These are phyloP conservation scores for Annulohypoxylon moriforme DNA, from an alignment of 495 filamentous ascomycete genomes.

Conservation along the genomic window DNA sequence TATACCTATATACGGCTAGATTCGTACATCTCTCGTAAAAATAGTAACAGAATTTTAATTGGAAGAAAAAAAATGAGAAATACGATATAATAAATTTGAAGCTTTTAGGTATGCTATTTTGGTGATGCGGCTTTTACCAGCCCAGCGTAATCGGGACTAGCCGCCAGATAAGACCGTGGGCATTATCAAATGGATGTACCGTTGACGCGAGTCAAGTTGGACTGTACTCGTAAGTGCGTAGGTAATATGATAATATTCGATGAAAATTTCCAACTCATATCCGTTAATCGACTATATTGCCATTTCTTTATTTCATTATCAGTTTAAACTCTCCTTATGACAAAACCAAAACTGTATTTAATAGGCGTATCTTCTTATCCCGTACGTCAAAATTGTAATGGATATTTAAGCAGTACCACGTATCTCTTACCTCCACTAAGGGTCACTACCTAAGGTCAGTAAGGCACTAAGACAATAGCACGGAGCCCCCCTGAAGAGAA, in stretches of 20 bases:
- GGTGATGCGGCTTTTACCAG: slow-evolving; percentile 1
- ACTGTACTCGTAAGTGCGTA: background rate
- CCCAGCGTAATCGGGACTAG: slow-evolving; percentile 1
- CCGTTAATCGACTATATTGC: background rate
- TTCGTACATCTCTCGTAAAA: background rate
- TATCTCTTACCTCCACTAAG: background rate
- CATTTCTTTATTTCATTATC: background rate
- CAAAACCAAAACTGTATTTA: too few relatives aligned
- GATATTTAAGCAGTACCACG: background rate
- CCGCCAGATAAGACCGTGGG: background rate
- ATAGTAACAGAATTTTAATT: background rate
- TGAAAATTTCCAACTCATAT: background rate
- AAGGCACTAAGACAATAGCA: background rate
- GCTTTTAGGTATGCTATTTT: background rate
- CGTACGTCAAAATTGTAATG: background rate
- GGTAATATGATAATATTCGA: background rate
- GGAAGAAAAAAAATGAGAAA: background rate
- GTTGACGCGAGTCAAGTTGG: background rate
- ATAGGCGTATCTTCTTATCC: background rate
- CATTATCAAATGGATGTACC: too few relatives aligned
- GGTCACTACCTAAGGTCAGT: background rate
- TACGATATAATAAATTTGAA: background rate
- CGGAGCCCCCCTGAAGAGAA: background rate
- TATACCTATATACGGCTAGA: background rate
- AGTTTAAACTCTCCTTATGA: too few relatives aligned